Conservation (phyloP, 2,329 filamentous ascomycete species). For the Acrocalymma vagum region DNA sequence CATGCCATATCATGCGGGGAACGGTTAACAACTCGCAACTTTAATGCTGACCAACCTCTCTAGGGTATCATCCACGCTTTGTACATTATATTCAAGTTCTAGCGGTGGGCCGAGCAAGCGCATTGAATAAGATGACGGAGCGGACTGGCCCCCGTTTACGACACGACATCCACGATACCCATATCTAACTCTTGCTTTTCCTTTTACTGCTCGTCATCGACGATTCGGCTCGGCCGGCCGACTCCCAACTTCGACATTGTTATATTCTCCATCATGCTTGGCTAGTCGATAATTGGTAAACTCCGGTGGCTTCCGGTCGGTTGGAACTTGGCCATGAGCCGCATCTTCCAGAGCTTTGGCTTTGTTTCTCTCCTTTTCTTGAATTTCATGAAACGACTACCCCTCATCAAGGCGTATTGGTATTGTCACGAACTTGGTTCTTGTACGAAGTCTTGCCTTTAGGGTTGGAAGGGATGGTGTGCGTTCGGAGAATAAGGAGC, state of each 20-base stretch:
- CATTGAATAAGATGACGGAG: slow-evolving; percentile 18
- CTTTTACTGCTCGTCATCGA: slow-evolving; percentile 10
- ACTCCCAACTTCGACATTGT: background rate
- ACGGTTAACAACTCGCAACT: no score
- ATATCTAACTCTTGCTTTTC: slow-evolving; percentile 17
- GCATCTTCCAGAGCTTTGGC: no score
- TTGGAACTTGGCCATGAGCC: slow-evolving; percentile 7
- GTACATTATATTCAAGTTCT: slow-evolving; percentile 94
- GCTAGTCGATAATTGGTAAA: no score
- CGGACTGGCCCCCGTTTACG: no score
- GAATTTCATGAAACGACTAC: no score
- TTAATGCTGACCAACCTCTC: slow-evolving; percentile 18
- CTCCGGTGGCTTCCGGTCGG: slow-evolving; percentile 11
- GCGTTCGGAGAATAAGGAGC: no score
- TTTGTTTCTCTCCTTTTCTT: no score
- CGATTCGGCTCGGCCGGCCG: slow-evolving; percentile 3
- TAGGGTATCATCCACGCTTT: slow-evolving; percentile 85
- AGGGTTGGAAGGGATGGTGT: slow-evolving; percentile 3
- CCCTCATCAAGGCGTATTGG: slow-evolving; percentile 19
- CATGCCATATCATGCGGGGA: no score
- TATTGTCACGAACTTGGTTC: slow-evolving; percentile 3
- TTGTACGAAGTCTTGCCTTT: no score
- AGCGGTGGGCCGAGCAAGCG: slow-evolving; percentile 46
- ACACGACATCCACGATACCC: slow-evolving; percentile 45
- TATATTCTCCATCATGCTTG: background rate